Evolutionary conservation across 1,284 basidiomycete species (phyloP).

Genomic region (Pseudozyma thailandica): DNA sequence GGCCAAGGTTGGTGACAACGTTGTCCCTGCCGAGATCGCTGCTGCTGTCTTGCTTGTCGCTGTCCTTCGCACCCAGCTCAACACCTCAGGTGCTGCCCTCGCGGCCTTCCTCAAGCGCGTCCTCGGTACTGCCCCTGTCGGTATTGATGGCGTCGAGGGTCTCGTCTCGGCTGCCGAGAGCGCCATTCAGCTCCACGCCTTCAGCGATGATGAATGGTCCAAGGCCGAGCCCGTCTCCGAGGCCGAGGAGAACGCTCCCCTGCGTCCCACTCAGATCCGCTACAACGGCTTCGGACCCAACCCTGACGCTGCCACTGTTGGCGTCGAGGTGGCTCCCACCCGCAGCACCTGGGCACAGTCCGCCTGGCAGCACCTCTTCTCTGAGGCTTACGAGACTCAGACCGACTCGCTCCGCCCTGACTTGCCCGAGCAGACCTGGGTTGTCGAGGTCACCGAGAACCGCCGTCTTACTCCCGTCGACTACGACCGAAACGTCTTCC

Average conservation of each 20-base stretch:
- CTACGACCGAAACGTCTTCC: conserved; percentile 98
- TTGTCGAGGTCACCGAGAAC: conserved; percentile 93
- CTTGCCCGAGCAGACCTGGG: conserved; percentile 86
- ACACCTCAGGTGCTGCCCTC: conserved; percentile 43
- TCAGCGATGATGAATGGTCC: conserved; percentile 52
- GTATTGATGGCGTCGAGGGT: conserved; percentile 55
- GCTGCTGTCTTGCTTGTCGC: conserved; percentile 57
- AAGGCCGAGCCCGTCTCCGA: conserved; percentile 56
- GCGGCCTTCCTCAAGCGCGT: conserved; percentile 47
- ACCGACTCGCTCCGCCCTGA: conserved; percentile 76
- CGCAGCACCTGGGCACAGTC: conserved; percentile 64
- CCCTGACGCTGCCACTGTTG: conserved; percentile 51
- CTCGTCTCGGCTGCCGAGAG: conserved; percentile 54
- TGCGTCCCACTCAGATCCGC: conserved; percentile 55
- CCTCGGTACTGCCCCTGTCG: conserved; percentile 60
- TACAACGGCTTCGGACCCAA: conserved; percentile 62
- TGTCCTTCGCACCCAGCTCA: conserved; percentile 55
- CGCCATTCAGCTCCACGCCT: conserved; percentile 50
- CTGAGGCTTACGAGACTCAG: conserved; percentile 65
- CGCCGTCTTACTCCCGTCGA: conserved; percentile 90
- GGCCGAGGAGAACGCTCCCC: conserved; percentile 50
- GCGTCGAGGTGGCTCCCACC: conserved; percentile 41
- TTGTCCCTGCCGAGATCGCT: conserved; percentile 56
- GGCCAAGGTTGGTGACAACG: conserved; percentile 53
- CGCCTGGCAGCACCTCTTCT: conserved; percentile 67